These are phyloP conservation scores for Carnegiea gigantea DNA, from an alignment of 179 eudicot species.

Conservation along the genomic window DNA sequence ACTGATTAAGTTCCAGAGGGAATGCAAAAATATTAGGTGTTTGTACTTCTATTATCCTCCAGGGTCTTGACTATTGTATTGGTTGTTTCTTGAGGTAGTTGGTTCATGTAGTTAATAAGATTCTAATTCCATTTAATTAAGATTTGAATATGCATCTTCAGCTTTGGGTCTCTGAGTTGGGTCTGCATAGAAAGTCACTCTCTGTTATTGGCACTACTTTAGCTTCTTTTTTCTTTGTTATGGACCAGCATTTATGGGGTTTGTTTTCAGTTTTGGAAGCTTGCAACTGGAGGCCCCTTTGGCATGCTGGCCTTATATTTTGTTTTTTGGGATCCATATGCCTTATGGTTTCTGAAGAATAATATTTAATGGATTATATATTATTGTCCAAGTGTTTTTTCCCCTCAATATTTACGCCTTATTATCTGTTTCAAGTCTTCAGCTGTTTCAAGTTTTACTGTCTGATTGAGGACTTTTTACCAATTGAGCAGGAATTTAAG, in stretches of 20 bases:
- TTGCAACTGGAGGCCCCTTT: constrained; percentile 35
- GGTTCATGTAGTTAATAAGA: constrained; percentile 11
- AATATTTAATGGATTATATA: constrained; percentile 18
- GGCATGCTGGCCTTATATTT: constrained; percentile 28
- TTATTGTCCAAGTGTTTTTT: constrained; percentile 25
- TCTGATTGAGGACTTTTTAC: not conserved
- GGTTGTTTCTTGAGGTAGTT: constrained; percentile 9
- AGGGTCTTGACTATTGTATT: not conserved
- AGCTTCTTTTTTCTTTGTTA: constrained; percentile 34
- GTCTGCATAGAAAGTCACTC: constrained; percentile 54
- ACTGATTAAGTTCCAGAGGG: not conserved
- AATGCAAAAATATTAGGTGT: not conserved
- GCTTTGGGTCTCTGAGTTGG: constrained; percentile 42
- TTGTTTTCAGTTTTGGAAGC: constrained; percentile 37
- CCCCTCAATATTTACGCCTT: not conserved
- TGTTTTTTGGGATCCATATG: constrained; percentile 14
- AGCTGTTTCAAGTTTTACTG: not conserved
- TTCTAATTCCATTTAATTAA: not conserved
- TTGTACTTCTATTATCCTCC: not conserved
- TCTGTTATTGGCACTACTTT: constrained; percentile 40
- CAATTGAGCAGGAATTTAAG: constrained; percentile 57
- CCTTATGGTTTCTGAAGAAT: constrained; percentile 21
- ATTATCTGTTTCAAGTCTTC: not conserved
- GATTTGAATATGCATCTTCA: constrained; percentile 24
- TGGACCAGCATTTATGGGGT: constrained; percentile 39